Base-by-base conservation (phyloP, 1,139 yeast genomes). In the Geotrichum restrictum region DNA sequence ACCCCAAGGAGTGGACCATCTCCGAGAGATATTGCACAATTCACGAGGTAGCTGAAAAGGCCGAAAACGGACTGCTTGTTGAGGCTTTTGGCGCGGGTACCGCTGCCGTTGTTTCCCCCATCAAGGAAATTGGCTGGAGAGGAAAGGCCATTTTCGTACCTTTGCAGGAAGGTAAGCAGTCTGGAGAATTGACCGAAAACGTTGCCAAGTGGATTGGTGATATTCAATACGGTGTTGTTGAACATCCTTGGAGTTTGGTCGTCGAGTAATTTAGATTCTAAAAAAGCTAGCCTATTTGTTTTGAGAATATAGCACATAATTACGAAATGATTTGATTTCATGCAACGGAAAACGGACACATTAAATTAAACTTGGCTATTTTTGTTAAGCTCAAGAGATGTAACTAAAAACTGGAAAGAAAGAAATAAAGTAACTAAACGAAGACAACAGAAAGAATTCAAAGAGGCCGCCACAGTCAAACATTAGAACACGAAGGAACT, bases 41-140 rank as follows among this genome's bases (percentile, higher is more conserved):
- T 61, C 67, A 71, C 59, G 98, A 93, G 73, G 86, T 93, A 54
- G 78, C 78, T 52, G 89, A 86, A 63, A 81, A 81, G 64, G 85
- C 96, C 47, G 74, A 72, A 41, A 81, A 82, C 69, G 96, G 96
- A 54, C 85, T 86, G 68, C 79, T 93, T 64, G 80, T 89, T 8
- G 98, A 93, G 75, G 96, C 96, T 13, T 93, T 93, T 66, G 98
- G 98, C 62, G 78, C 96, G 18, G 98, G 98, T 64, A 93, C 98
- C 52, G 98, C 98, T 53, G 98, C 98, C 40, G 82, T 91, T 67
- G 98, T 93, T 45, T 83, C 96, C 38, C 98, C 98, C 61, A 88
- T 93, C 66, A 81, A 85, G 70, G 85, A 80, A 62, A 87, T 93
- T 66, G 93, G 91, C 56, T 93, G 82, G 80, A 76, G 78, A 57